Evolutionary conservation across 2,329 filamentous ascomycete species (phyloP).

Genomic region (Tolypocladium tropicale): DNA sequence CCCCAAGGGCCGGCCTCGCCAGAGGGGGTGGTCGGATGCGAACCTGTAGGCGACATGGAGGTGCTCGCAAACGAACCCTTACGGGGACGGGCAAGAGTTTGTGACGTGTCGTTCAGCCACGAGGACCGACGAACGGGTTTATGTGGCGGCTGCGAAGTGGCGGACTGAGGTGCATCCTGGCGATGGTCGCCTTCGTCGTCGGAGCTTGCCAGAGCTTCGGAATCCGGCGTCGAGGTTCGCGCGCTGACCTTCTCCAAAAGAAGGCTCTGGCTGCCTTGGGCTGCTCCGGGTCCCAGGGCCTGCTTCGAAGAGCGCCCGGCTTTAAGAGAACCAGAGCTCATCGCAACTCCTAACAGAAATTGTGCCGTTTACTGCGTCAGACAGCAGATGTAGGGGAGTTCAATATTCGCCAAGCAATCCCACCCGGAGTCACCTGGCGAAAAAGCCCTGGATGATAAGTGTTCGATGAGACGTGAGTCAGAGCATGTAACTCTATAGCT

Average conservation of each 20-base stretch:
- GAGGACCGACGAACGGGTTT: conserved; percentile 65
- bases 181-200: conserved; percentile 78
- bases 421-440: background rate
- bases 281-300: conserved; percentile 33
- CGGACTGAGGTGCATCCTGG: conserved; percentile 38
- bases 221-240: conserved; percentile 83
- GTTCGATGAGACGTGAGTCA: background rate
- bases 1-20: conserved; percentile 52
- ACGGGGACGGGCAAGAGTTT: conserved; percentile 50
- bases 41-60: conserved; percentile 69
- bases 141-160: conserved; percentile 32
- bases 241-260: conserved; percentile 67
- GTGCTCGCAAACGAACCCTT: conserved; percentile 69
- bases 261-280: conserved; percentile 51
- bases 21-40: conserved; percentile 72
- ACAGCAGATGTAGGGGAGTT: background rate
- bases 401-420: background rate
- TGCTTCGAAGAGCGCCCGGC: conserved; percentile 39
- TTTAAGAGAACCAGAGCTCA: conserved; percentile 43
- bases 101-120: conserved; percentile 77
- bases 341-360: conserved; percentile 17
- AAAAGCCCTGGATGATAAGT: too few species aligned
- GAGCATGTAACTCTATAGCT: background rate
- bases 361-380: background rate
- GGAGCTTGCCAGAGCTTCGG: conserved; percentile 84